Percentiles rank a stretch among this genome's conserved stretches.
phyloP scores from a whole-genome alignment of 2,329 filamentous ascomycete species.

The Hymenoscyphus linearis region DNA sequence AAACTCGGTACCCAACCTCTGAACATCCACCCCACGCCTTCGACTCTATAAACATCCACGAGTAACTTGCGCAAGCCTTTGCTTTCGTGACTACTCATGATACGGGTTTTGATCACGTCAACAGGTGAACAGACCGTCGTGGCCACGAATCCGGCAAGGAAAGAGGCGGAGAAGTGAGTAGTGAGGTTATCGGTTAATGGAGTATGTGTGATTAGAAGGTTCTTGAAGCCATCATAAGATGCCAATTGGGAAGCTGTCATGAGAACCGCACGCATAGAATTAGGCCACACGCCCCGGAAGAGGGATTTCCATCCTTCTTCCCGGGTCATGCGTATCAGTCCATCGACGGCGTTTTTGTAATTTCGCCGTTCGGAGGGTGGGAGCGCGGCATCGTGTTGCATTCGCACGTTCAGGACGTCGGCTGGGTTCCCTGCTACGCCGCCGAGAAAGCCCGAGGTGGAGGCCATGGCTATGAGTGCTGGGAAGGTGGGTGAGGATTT shows the following conservation, averaged over 20 bases:
- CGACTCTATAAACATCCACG: constrained; percentile 59
- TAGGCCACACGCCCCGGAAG: constrained; percentile 83
- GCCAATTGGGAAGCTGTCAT: constrained; percentile 85
- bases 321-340: constrained; percentile 78
- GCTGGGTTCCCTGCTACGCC: constrained; percentile 90
- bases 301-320: constrained; percentile 72
- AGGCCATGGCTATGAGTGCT: constrained; percentile 77
- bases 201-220: constrained; percentile 59
- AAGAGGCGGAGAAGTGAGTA: constrained; percentile 73
- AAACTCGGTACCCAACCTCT: constrained; percentile 83
- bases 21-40: constrained; percentile 80
- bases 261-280: constrained; percentile 72
- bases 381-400: constrained; percentile 88
- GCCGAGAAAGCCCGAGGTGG: constrained; percentile 77
- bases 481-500: constrained; percentile 58
- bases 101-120: constrained; percentile 82
- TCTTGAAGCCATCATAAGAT: constrained; percentile 80
- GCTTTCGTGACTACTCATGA: constrained; percentile 65
- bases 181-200: constrained; percentile 62
- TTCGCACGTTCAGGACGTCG: constrained; percentile 94
- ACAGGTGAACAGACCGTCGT: constrained; percentile 81
- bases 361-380: constrained; percentile 70
- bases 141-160: constrained; percentile 75
- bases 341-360: constrained; percentile 85
- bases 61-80: constrained; percentile 55